These are phyloP conservation scores for Ambrosia trifida DNA, from an alignment of 129 eudicot genomes.

Conservation along the genomic window DNA sequence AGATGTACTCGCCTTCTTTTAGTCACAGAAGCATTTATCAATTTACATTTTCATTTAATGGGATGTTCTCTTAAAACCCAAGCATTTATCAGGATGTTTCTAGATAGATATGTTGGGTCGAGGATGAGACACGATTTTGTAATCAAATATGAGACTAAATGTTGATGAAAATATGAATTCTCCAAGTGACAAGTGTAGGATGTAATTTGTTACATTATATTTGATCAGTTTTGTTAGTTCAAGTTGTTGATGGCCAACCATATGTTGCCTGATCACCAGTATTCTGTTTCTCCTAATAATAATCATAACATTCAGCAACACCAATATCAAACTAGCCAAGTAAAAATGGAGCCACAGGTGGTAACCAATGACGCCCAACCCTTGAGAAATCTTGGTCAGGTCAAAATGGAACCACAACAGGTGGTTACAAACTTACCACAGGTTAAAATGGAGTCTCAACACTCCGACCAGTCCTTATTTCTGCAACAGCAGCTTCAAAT, in stretches of 20 bases:
- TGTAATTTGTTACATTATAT: no score
- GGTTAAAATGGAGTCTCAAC: constrained; percentile 86
- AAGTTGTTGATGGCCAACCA: no score
- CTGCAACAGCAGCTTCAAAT: constrained; percentile 60
- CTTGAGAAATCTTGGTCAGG: constrained; percentile 65
- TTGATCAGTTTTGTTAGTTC: no score
- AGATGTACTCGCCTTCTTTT: constrained; percentile 22
- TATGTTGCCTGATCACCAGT: constrained; percentile 75
- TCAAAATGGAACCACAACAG: constrained; percentile 84
- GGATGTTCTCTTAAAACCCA: background rate
- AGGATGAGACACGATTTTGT: no score
- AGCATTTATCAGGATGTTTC: no score
- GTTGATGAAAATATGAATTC: no score
- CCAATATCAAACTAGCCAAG: constrained; percentile 57
- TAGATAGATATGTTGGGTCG: no score
- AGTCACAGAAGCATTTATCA: constrained; percentile 24
- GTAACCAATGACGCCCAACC: constrained; percentile 74
- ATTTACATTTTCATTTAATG: constrained; percentile 7
- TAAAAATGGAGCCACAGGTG: constrained; percentile 79
- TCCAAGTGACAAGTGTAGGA: no score
- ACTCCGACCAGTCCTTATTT: constrained; percentile 65
- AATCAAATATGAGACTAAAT: no score
- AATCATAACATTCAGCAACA: constrained; percentile 61
- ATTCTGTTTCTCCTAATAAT: constrained; percentile 46
- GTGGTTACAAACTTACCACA: constrained; percentile 67